Evolutionary conservation across 2,329 filamentous ascomycete species (phyloP).

Genomic region (Drechslera avenae): DNA sequence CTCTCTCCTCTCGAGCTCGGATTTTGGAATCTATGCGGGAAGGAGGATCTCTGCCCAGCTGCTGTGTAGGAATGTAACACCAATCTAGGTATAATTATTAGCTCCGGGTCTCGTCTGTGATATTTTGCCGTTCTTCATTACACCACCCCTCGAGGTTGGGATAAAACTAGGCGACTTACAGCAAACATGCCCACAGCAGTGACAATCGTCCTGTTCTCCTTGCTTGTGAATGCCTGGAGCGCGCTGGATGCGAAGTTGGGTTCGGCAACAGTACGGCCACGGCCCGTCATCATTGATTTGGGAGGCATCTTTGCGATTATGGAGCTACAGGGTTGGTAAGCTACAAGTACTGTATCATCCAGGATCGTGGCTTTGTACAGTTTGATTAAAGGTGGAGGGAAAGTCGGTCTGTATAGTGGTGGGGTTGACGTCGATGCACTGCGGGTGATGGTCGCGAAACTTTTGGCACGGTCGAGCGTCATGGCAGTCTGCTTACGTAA

Average conservation of each 20-base stretch:
- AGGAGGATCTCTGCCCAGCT: conserved; percentile 59
- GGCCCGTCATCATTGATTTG: conserved; percentile 33
- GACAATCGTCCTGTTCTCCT: conserved; percentile 57
- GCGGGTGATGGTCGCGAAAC: conserved; percentile 32
- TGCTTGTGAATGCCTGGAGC: conserved; percentile 50
- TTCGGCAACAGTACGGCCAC: conserved; percentile 37
- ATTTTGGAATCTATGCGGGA: conserved; percentile 49
- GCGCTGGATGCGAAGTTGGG: conserved; percentile 50
- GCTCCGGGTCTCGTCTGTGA: conserved; percentile 8
- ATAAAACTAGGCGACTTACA: conserved; percentile 46
- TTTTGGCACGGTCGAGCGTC: conserved; percentile 26
- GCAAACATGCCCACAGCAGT: conserved; percentile 57
- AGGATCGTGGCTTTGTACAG: conserved; percentile 8
- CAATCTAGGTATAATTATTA: conserved; percentile 47
- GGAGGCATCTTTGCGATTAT: conserved; percentile 34
- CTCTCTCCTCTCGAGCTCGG: neutral
- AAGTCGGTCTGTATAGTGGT: conserved; percentile 6
- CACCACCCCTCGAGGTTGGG: neutral
- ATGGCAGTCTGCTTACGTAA: conserved; percentile 10
- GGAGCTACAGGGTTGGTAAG: conserved; percentile 3
- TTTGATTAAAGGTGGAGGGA: neutral
- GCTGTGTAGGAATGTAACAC: conserved; percentile 59
- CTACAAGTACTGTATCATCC: neutral
- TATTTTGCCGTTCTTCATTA: too few species aligned
- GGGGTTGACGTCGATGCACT: conserved; percentile 16